These are phyloP conservation scores for Tylopilus felleus DNA, from an alignment of 768 basidiomycete genomes.

Conservation along the genomic window DNA sequence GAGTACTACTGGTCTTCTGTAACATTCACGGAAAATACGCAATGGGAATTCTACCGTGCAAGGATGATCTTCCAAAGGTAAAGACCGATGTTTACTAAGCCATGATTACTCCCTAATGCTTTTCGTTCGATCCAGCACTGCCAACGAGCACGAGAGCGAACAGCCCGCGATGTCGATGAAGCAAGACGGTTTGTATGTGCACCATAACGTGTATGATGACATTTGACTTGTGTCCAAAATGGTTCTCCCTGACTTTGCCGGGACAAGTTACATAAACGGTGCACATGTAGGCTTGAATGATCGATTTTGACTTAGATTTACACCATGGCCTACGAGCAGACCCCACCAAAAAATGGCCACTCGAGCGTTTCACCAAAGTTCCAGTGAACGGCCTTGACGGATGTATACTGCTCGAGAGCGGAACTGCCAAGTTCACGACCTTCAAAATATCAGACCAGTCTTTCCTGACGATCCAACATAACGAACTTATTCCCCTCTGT, in stretches of 20 bases:
- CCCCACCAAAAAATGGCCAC: constrained; percentile 48
- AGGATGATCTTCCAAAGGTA: constrained; percentile 10
- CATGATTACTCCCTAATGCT: background rate
- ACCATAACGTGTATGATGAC: constrained; percentile 8
- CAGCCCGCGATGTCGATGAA: constrained; percentile 9
- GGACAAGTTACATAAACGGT: constrained; percentile 5
- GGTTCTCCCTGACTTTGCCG: background rate
- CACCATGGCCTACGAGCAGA: background rate
- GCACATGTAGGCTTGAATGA: background rate
- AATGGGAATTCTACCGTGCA: constrained; percentile 6
- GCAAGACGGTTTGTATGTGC: constrained; percentile 5
- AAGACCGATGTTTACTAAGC: background rate
- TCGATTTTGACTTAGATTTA: constrained; percentile 19
- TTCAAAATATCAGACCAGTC: constrained; percentile 27
- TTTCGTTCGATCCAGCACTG: constrained; percentile 2
- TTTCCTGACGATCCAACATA: background rate
- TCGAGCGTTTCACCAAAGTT: constrained; percentile 79
- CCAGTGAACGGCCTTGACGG: constrained; percentile 82
- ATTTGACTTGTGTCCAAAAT: too few species aligned
- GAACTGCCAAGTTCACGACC: constrained; percentile 87
- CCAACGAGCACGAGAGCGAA: constrained; percentile 6
- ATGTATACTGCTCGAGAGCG: constrained; percentile 81
- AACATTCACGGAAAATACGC: background rate
- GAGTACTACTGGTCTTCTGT: background rate
- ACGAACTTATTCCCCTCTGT: constrained; percentile 77